Conservation (phyloP, 164 flowering plant genomes). For the Stephania japonica region DNA sequence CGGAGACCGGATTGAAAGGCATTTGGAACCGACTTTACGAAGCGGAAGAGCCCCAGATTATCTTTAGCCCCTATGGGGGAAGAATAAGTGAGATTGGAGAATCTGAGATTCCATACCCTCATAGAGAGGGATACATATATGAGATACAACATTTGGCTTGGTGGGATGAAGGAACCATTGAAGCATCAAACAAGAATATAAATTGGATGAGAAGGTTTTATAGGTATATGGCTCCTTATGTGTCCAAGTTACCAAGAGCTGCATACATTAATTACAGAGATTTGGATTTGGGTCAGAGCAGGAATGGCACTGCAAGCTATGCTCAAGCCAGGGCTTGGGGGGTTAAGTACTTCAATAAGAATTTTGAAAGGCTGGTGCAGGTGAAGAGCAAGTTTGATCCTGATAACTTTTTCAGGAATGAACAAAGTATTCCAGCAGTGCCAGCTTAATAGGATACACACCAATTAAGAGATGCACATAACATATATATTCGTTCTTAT, state of each 20-base stretch:
- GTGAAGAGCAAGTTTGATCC: conserved; percentile 38
- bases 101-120: conserved; percentile 19
- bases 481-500: too few species aligned
- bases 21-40: conserved; percentile 14
- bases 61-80: conserved; percentile 17
- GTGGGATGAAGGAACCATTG: conserved; percentile 10
- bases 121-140: conserved; percentile 16
- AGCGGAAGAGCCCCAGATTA: not conserved
- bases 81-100: conserved; percentile 21
- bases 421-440: conserved; percentile 4
- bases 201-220: conserved; percentile 21
- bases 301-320: conserved; percentile 17
- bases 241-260: conserved; percentile 13
- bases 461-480: too few species aligned
- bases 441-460: not conserved
- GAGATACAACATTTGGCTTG: conserved; percentile 13
- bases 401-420: conserved; percentile 28
- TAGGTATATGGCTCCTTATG: conserved; percentile 19
- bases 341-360: conserved; percentile 25
- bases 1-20: conserved; percentile 15
- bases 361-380: conserved; percentile 29
- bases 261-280: conserved; percentile 6
- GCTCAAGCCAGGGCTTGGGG: conserved; percentile 27
- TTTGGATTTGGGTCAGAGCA: conserved; percentile 5
- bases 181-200: conserved; percentile 7